Percentiles rank a stretch among this genome's conserved stretches.
These are phyloP conservation scores for Rhizoclosmatium sp. DNA, from an alignment of 192 early-diverging fungal genomes.

Conservation along the genomic window DNA sequence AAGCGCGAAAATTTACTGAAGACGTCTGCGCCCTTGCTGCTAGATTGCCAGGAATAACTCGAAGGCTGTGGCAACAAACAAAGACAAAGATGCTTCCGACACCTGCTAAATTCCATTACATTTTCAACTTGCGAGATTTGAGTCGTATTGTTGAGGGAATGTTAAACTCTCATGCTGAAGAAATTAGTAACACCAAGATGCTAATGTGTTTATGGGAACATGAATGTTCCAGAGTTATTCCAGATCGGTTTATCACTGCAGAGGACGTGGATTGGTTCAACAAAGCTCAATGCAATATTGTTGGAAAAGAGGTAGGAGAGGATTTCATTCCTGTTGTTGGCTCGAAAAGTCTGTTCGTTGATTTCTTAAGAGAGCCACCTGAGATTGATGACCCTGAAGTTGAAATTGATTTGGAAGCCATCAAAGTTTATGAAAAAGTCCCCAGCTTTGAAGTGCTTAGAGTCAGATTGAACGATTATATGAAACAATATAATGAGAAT, in stretches of 20 bases:
- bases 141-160: slow-evolving; percentile 69
- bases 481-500: slow-evolving; percentile 70
- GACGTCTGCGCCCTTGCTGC: slow-evolving; percentile 55
- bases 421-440: slow-evolving; percentile 71
- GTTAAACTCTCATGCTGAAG: slow-evolving; percentile 62
- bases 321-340: slow-evolving; percentile 50
- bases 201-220: slow-evolving; percentile 69
- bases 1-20: slow-evolving; percentile 58
- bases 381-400: slow-evolving; percentile 69
- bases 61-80: slow-evolving; percentile 67
- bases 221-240: slow-evolving; percentile 67
- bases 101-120: slow-evolving; percentile 74
- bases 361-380: slow-evolving; percentile 68
- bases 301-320: slow-evolving; percentile 64
- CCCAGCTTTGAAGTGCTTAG: slow-evolving; percentile 62
- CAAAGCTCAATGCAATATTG: slow-evolving; percentile 54
- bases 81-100: slow-evolving; percentile 75
- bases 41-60: slow-evolving; percentile 58
- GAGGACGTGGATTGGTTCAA: slow-evolving; percentile 72
- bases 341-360: slow-evolving; percentile 61
- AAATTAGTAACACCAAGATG: slow-evolving; percentile 55
- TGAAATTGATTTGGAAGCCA: slow-evolving; percentile 64
- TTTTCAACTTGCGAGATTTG: slow-evolving; percentile 71
- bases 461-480: slow-evolving; percentile 62
- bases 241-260: slow-evolving; percentile 64